Evolutionary conservation across 768 basidiomycete species (phyloP).

Genomic region (Trichaptum fuscoviolaceum): DNA sequence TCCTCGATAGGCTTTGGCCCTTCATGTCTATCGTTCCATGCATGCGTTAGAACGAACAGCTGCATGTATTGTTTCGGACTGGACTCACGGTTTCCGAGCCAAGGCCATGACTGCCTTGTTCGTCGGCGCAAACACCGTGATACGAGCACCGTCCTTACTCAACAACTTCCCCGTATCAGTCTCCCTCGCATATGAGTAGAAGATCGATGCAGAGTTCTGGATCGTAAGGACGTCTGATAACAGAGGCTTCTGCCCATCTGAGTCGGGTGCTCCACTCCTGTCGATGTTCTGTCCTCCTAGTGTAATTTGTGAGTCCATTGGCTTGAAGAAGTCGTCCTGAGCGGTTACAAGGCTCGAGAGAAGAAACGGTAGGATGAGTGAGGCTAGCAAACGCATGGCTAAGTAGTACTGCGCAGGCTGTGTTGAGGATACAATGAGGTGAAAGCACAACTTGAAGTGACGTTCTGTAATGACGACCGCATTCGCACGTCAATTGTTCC

Average conservation of each 20-base stretch:
- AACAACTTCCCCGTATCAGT: constrained; percentile 54
- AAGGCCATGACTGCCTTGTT: constrained; percentile 86
- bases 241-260: constrained; percentile 34
- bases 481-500: background rate
- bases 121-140: constrained; percentile 75
- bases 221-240: constrained; percentile 77
- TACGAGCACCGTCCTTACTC: constrained; percentile 20
- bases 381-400: background rate
- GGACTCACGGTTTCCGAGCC: constrained; percentile 72
- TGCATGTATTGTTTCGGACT: background rate
- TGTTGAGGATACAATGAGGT: background rate
- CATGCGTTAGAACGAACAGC: constrained; percentile 2
- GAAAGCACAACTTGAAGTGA: background rate
- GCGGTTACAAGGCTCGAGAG: background rate
- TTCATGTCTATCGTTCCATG: constrained; percentile 47
- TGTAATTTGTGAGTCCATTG: background rate
- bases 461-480: background rate
- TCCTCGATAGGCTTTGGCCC: constrained; percentile 37
- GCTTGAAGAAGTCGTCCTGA: background rate
- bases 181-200: constrained; percentile 79
- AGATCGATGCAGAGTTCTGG: constrained; percentile 70
- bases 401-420: background rate
- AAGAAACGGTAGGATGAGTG: background rate
- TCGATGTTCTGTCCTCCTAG: background rate
- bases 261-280: background rate